Conservation (phyloP, 768 basidiomycete species). For the Termitomyces sp. region DNA sequence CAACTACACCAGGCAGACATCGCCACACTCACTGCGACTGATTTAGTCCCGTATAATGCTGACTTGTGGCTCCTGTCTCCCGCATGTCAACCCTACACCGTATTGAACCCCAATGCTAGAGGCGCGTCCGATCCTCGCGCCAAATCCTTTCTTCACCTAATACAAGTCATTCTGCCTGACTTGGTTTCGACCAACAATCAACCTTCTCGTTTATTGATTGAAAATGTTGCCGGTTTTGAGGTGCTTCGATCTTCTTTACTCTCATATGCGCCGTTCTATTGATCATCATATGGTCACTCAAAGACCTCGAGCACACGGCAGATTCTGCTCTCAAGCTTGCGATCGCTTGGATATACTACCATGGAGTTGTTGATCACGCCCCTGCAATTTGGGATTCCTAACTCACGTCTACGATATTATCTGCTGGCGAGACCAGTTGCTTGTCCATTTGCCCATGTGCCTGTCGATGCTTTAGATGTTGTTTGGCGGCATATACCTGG, state of each 20-base stretch:
- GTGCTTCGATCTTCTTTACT: conserved; percentile 35
- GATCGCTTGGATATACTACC: conserved; percentile 52
- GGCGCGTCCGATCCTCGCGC: conserved; percentile 74
- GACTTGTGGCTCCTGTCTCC: conserved; percentile 79
- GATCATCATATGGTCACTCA: not conserved
- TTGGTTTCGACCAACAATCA: conserved; percentile 42
- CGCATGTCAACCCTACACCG: conserved; percentile 83
- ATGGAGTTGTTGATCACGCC: conserved; percentile 72
- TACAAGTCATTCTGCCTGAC: conserved; percentile 60
- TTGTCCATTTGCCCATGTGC: conserved; percentile 33
- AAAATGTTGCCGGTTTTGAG: conserved; percentile 86
- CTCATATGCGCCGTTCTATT: conserved; percentile 4
- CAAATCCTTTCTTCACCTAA: conserved; percentile 70
- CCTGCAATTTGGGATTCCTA: conserved; percentile 77
- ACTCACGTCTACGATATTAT: conserved; percentile 81
- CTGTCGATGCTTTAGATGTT: conserved; percentile 14
- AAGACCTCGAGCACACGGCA: conserved; percentile 67
- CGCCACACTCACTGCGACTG: conserved; percentile 46
- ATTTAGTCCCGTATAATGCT: conserved; percentile 48
- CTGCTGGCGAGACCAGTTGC: conserved; percentile 61
- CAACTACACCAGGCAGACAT: conserved; percentile 52
- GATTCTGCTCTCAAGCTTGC: conserved; percentile 52
- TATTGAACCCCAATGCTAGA: conserved; percentile 71
- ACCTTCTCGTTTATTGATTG: conserved; percentile 64
- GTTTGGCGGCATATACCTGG: conserved; percentile 60